Evolutionary conservation across 306 rosid genomes (phyloP).

Genomic region (Fagus sylvatica): DNA sequence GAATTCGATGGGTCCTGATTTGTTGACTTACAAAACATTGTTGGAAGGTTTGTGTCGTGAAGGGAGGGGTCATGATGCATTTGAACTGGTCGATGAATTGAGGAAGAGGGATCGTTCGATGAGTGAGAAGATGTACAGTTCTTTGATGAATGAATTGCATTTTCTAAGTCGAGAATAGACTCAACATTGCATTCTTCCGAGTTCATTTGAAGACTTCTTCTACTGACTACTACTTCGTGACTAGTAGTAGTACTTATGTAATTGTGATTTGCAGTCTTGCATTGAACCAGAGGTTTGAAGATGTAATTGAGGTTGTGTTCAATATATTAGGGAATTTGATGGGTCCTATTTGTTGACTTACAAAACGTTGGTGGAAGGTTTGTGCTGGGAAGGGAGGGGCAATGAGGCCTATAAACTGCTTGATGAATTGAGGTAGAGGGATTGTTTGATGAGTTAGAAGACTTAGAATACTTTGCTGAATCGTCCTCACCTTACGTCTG

Average conservation of each 20-base stretch:
- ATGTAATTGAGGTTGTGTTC: conserved; percentile 59
- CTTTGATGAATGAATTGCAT: conserved; percentile 62
- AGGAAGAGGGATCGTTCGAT: conserved; percentile 56
- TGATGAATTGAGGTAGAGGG: conserved; percentile 67
- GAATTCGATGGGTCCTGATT: conserved; percentile 67
- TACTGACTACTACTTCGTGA: neutral
- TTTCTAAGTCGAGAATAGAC: conserved; percentile 8
- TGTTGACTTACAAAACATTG: conserved; percentile 75
- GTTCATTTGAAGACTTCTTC: neutral
- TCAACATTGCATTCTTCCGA: neutral
- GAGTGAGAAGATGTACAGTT: conserved; percentile 53
- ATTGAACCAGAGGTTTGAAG: conserved; percentile 62
- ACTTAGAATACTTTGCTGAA: conserved; percentile 53
- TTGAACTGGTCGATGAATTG: conserved; percentile 67
- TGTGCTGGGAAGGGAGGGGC: conserved; percentile 68
- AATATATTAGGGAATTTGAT: conserved; percentile 67
- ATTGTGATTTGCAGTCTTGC: conserved; percentile 67
- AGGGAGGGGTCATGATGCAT: conserved; percentile 60
- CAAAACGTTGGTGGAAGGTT: conserved; percentile 69
- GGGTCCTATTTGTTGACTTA: conserved; percentile 83
- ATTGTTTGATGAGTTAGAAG: conserved; percentile 46
- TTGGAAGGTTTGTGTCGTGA: conserved; percentile 77
- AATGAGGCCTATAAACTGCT: conserved; percentile 62
- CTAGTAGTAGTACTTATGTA: conserved; percentile 60
- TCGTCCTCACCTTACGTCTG: too few relatives aligned